Percentiles rank a stretch among this genome's conserved stretches.
Evolutionary conservation across 2,329 filamentous ascomycete species (phyloP).

Genomic region (Myriosclerotinia curreyana): DNA sequence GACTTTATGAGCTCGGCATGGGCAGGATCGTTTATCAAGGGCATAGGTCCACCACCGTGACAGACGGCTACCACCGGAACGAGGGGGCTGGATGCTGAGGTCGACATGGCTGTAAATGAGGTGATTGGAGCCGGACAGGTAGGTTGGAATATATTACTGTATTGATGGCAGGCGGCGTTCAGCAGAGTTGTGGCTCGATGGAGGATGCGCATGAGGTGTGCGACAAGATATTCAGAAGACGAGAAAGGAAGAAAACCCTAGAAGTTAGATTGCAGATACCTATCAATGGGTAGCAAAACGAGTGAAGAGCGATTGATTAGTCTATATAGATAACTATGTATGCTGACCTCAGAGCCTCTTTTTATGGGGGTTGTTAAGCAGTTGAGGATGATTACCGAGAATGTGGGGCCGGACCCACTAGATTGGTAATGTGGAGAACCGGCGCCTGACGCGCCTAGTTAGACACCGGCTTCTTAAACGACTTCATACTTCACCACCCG

Average conservation of each 20-base stretch:
- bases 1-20: constrained; percentile 52
- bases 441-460: background rate
- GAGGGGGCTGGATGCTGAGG: background rate
- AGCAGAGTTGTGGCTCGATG: constrained; percentile 6
- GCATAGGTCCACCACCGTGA: constrained; percentile 50
- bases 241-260: background rate
- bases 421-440: constrained; percentile 8
- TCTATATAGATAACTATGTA: background rate
- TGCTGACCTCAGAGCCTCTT: background rate
- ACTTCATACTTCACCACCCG: background rate
- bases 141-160: constrained; percentile 15
- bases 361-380: background rate
- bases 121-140: constrained; percentile 6
- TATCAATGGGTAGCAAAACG: constrained; percentile 1
- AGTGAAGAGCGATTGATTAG: constrained; percentile 2
- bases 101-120: constrained; percentile 7
- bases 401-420: background rate
- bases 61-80: constrained; percentile 31
- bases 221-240: background rate
- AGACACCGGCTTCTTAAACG: too few species aligned
- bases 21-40: constrained; percentile 53
- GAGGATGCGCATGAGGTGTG: background rate
- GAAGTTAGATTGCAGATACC: background rate
- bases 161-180: constrained; percentile 12
- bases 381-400: constrained; percentile 2